Evolutionary conservation across 2,329 filamentous ascomycete genomes (phyloP).

Genomic region (Venturia effusa): DNA sequence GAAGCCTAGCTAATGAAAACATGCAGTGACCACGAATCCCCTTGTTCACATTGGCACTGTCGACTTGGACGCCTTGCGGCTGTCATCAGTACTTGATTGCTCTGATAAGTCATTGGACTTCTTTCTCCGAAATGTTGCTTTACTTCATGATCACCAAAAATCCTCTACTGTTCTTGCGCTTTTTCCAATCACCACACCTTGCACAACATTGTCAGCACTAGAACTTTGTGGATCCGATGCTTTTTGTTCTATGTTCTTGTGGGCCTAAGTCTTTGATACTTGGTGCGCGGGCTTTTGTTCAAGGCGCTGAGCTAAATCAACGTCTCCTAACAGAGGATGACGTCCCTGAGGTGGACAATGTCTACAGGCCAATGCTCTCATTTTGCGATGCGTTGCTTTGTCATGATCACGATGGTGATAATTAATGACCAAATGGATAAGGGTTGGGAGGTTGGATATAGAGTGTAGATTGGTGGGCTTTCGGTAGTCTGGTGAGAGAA

Average conservation of each 20-base stretch:
- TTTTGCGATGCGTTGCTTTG: background rate
- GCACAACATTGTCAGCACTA: background rate
- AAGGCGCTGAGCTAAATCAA: background rate
- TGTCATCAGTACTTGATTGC: background rate
- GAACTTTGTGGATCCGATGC: background rate
- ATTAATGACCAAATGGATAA: too few relatives aligned
- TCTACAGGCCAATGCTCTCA: background rate
- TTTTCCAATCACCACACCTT: background rate
- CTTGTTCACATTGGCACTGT: background rate
- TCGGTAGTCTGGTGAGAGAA: slow-evolving; percentile 2
- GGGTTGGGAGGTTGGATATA: background rate
- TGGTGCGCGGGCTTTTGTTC: background rate
- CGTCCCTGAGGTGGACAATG: background rate
- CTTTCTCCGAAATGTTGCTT: background rate
- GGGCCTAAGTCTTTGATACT: background rate
- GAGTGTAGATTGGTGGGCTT: background rate
- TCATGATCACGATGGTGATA: background rate
- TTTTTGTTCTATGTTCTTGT: background rate
- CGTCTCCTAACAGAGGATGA: background rate
- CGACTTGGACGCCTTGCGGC: background rate
- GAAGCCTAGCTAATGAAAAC: background rate
- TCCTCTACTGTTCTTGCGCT: background rate
- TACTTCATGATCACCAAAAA: background rate
- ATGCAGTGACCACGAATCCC: background rate
- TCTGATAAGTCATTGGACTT: background rate